Evolutionary conservation across 768 basidiomycete genomes (phyloP).

Genomic region (Trametes gibbosa): DNA sequence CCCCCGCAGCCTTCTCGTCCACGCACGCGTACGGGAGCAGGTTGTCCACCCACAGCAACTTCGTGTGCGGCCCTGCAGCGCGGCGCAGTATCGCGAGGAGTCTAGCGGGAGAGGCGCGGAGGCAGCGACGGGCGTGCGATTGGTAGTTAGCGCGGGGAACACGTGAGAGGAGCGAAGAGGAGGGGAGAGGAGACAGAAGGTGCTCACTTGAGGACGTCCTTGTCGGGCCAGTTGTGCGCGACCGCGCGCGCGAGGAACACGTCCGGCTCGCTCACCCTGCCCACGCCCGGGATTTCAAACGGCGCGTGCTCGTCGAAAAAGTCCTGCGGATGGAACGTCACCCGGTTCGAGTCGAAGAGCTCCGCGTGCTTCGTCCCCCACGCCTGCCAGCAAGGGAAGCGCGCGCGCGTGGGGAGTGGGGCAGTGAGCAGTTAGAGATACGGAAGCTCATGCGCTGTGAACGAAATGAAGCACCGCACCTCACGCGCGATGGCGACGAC

Average conservation of each 20-base stretch:
- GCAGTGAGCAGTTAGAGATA: background rate
- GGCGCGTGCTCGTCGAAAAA: conserved; percentile 12
- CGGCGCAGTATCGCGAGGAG: conserved; percentile 6
- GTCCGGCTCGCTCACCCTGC: conserved; percentile 1
- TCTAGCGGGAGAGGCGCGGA: no score
- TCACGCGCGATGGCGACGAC: conserved; percentile 37
- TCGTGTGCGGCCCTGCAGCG: conserved; percentile 12
- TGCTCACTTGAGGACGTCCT: conserved; percentile 4
- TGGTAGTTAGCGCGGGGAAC: no score
- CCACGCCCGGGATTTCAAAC: conserved; percentile 10
- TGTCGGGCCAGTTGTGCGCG: conserved; percentile 16
- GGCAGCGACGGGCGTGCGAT: background rate
- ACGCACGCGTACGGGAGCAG: conserved; percentile 9
- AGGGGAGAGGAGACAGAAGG: background rate
- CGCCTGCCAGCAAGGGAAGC: no score
- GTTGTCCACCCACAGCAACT: conserved; percentile 6
- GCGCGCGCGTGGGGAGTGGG: no score
- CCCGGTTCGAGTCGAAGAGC: conserved; percentile 12
- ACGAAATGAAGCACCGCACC: conserved; percentile 1
- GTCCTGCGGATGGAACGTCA: conserved; percentile 11
- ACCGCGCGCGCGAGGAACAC: conserved; percentile 14
- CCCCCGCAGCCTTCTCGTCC: background rate
- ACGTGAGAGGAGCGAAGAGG: background rate
- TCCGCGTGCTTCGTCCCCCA: conserved; percentile 13
- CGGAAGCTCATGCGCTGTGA: background rate